Base-by-base conservation (phyloP, 331 rosid species). In the Acacia pycnantha region DNA sequence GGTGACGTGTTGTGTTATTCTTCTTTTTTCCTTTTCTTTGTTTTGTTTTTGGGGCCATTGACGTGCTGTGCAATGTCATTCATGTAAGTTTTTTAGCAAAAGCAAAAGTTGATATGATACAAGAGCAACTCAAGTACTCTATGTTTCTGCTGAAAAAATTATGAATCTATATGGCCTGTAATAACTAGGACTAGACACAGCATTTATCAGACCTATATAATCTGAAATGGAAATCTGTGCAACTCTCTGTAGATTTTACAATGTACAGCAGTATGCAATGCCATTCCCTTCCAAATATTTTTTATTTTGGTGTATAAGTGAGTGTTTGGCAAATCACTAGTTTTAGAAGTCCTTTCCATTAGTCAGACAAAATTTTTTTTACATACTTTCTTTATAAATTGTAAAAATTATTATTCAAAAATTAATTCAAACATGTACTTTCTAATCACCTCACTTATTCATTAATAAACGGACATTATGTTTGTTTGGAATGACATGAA, bases 61-160 rank as follows among this genome's bases (percentile, higher is more conserved):
- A 59, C 16, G 66, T 24, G 66, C 33, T 24, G 53, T 46, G n/a
- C 58, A 44, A 51, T 50, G 18, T 71, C 33, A 26, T 47, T 71
- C 58, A 47, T 71, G 76, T 26, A 26, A 58, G 24, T 31, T 41
- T 35, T 58, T 76, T 22, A 21, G 9, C n/a, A 68, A 77, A 80
- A 31, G 8, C 26, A 26, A 54, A 46, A 46, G 71, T 73, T 82
- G 68, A 78, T 64, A 51, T 71, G 59, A 26, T 15, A 1, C 70
- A 70, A 37, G 56, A 68, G 70, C 44, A 22, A 41, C 37, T 47
- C 26, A 66, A 79, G 33, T 46, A 58, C 51, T 53, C 41, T 46
- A 16, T 47, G 89, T 82, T 68, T 86, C 91, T 46, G 59, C 37
- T 43, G 68, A 58, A 72, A 73, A 78, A 47, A 50, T 35, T 70